These are phyloP conservation scores for Daldinia caldariorum DNA, from an alignment of 495 filamentous ascomycete genomes.

Conservation along the genomic window DNA sequence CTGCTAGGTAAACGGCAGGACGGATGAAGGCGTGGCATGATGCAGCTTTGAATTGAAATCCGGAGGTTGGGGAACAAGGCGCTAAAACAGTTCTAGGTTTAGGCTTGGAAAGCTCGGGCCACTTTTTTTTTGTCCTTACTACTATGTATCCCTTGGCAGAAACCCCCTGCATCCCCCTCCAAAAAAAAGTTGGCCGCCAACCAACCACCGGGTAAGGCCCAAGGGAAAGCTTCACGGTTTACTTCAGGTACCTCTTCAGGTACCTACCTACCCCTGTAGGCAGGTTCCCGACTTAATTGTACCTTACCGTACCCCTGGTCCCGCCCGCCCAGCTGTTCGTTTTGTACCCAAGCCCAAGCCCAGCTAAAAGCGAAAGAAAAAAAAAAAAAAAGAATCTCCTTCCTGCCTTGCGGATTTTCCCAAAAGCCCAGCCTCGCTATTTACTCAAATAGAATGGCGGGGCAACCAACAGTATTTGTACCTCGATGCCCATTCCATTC, in stretches of 20 bases:
- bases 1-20: not conserved
- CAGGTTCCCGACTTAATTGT: not conserved
- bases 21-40: constrained; percentile 6
- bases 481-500: constrained; percentile 22
- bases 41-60: constrained; percentile 1
- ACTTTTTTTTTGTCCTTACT: not conserved
- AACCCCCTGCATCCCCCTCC: constrained; percentile 20
- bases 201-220: constrained; percentile 33
- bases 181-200: constrained; percentile 20
- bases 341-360: constrained; percentile 1
- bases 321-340: constrained; percentile 12
- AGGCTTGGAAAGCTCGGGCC: constrained; percentile 17
- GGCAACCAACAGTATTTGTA: constrained; percentile 53
- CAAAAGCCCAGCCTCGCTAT: constrained; percentile 54
- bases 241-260: too few relatives aligned
- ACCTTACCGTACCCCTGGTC: not conserved
- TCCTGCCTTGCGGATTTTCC: constrained; percentile 42
- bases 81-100: constrained; percentile 16
- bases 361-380: not conserved
- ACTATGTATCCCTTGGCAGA: too few relatives aligned
- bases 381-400: not conserved
- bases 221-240: not conserved
- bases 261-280: not conserved
- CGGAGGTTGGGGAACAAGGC: constrained; percentile 25
- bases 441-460: constrained; percentile 54